Evolutionary conservation across 108 stramenopile species (phyloP).

Genomic region (Pseudonitzschia pungens): DNA sequence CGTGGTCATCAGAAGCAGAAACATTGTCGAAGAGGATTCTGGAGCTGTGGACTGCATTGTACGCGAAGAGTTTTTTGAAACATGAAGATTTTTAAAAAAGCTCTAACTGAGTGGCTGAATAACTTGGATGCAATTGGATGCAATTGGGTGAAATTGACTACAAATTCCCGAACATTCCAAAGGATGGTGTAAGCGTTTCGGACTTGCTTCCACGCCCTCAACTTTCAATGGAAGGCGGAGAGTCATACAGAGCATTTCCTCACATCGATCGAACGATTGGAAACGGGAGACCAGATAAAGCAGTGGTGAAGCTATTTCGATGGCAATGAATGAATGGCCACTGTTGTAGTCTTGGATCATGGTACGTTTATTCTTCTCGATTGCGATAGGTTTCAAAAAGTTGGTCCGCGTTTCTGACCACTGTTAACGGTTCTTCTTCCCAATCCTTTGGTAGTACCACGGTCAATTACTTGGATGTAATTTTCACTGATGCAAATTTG

Average conservation of each 20-base stretch:
- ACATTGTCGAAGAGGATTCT: slow-evolving; percentile 26
- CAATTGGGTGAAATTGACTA: slow-evolving; percentile 39
- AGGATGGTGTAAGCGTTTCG: neutral
- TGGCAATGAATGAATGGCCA: slow-evolving; percentile 34
- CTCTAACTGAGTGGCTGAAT: slow-evolving; percentile 43
- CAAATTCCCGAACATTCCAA: slow-evolving; percentile 17
- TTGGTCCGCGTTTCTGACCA: too few species aligned
- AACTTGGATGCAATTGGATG: slow-evolving; percentile 32
- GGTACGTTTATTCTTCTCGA: neutral
- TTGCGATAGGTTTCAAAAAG: too few species aligned
- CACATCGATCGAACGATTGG: slow-evolving; percentile 2
- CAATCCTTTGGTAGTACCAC: too few species aligned
- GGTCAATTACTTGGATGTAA: slow-evolving; percentile 26
- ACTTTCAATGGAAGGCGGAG: slow-evolving; percentile 3
- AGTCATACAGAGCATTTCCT: slow-evolving; percentile 17
- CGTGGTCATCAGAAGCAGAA: slow-evolving; percentile 15
- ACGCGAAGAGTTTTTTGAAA: slow-evolving; percentile 44
- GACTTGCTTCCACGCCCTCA: neutral
- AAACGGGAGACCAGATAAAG: neutral
- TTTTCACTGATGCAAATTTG: slow-evolving; percentile 14
- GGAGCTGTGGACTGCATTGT: slow-evolving; percentile 39
- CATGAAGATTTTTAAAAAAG: too few species aligned
- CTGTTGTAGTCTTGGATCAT: slow-evolving; percentile 15
- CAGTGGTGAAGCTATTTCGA: slow-evolving; percentile 23
- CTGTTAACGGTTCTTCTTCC: too few species aligned